Conservation (phyloP, 371 early-diverging fungal genomes). For the Amoeboaphelidium protococcarum region DNA sequence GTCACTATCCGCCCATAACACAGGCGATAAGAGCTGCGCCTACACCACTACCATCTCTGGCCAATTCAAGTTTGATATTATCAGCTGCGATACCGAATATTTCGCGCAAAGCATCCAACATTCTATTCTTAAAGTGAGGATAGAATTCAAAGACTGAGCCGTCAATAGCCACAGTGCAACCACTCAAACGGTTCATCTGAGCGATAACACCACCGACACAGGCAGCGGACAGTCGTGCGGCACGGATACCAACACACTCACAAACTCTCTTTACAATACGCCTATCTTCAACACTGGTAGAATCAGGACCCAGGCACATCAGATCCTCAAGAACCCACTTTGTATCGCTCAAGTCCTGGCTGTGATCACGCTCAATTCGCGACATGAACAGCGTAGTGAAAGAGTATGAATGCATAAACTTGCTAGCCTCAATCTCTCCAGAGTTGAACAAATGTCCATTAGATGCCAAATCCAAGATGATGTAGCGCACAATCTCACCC, state of each 20-base stretch:
- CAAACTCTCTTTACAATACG: constrained; percentile 52
- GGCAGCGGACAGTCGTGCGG: constrained; percentile 59
- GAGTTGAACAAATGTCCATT: constrained; percentile 45
- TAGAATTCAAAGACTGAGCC: constrained; percentile 79
- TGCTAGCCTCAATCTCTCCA: constrained; percentile 17
- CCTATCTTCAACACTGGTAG: constrained; percentile 42
- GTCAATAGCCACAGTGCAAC: constrained; percentile 65
- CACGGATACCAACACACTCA: constrained; percentile 56
- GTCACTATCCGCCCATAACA: no score
- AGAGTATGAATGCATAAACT: constrained; percentile 35
- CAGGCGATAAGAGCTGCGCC: constrained; percentile 57
- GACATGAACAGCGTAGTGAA: constrained; percentile 82
- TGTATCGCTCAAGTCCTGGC: constrained; percentile 28
- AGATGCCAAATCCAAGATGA: constrained; percentile 45
- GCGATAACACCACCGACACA: constrained; percentile 55
- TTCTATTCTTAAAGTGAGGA: constrained; percentile 46
- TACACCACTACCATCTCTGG: constrained; percentile 45
- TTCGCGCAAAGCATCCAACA: constrained; percentile 37
- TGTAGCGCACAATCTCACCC: constrained; percentile 64
- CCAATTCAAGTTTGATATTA: constrained; percentile 29
- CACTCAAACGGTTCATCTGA: constrained; percentile 25
- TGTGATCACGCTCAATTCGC: constrained; percentile 52
- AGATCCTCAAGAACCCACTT: constrained; percentile 46
- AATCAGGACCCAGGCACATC: constrained; percentile 20
- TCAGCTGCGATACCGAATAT: constrained; percentile 32